phyloP scores from a whole-genome alignment of 2,329 filamentous ascomycete genomes.

The Aspergillus aculeatinus region DNA sequence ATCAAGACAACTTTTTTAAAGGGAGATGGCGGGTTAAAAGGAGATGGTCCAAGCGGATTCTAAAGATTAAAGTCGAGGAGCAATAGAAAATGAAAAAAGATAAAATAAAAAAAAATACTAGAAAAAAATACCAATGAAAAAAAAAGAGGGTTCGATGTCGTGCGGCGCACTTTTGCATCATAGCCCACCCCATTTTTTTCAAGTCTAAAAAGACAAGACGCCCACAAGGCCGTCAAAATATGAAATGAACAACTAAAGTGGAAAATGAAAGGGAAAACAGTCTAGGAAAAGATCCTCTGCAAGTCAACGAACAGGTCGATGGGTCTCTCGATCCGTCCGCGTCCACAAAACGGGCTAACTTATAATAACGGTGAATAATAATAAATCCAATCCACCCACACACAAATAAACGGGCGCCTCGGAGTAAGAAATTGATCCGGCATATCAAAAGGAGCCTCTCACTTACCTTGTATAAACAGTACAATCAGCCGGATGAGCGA shows the following conservation, averaged over 20 bases:
- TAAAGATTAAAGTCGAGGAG: not conserved
- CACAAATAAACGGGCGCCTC: constrained; percentile 2
- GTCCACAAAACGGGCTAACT: constrained; percentile 3
- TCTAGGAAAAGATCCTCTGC: constrained; percentile 4
- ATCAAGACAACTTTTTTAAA: not conserved
- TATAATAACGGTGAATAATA: constrained; percentile 4
- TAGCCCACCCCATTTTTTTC: constrained; percentile 3
- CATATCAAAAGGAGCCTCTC: constrained; percentile 3
- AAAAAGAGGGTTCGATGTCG: constrained; percentile 4
- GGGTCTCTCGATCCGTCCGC: constrained; percentile 4
- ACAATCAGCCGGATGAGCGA: not conserved
- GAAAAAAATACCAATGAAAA: not conserved
- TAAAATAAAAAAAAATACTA: not conserved
- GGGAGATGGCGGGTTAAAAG: not conserved
- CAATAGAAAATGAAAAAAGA: not conserved
- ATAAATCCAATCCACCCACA: constrained; percentile 3
- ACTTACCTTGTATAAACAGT: constrained; percentile 1
- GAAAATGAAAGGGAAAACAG: not conserved
- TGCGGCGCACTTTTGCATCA: constrained; percentile 6
- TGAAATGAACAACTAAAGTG: constrained; percentile 4
- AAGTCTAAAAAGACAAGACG: constrained; percentile 1
- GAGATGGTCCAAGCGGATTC: not conserved
- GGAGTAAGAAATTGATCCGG: constrained; percentile 8
- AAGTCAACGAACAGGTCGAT: constrained; percentile 7
- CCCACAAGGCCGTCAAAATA: constrained; percentile 2